Conservation (phyloP, 2,329 filamentous ascomycete genomes). For the Fusarium succisae region DNA sequence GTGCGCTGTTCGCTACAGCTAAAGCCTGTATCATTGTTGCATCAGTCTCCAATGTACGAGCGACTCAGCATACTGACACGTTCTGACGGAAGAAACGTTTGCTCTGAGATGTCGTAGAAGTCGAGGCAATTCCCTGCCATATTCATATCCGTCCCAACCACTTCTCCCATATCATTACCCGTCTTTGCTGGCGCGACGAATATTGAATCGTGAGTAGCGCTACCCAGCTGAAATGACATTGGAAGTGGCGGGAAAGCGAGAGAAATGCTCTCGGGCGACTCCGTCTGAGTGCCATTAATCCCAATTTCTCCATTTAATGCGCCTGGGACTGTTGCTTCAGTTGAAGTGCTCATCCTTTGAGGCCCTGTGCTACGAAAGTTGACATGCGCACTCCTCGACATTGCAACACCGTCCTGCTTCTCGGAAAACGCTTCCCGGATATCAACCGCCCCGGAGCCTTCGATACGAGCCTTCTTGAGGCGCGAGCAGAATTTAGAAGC, state of each 20-base stretch:
- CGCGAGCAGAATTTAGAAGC: conserved; percentile 29
- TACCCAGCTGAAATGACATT: background rate
- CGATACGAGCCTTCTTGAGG: background rate
- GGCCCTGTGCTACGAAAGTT: background rate
- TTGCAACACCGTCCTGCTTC: background rate
- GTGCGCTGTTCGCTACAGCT: too few species aligned
- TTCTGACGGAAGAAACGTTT: background rate
- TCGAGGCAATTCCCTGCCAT: background rate
- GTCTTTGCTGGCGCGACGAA: background rate
- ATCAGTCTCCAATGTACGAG: background rate
- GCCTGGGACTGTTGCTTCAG: background rate
- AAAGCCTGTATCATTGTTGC: too few species aligned
- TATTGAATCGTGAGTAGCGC: background rate
- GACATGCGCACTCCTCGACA: background rate
- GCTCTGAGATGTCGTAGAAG: background rate
- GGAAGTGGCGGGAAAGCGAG: conserved; percentile 1
- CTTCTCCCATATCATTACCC: background rate
- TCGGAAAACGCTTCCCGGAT: conserved; percentile 28
- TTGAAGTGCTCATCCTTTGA: background rate
- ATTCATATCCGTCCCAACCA: background rate
- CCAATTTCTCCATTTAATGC: background rate
- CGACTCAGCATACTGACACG: background rate
- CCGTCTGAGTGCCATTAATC: background rate
- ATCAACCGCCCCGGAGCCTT: background rate
- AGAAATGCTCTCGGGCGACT: background rate